Conservation (phyloP, 129 eudicot species). For the Glebionis coronaria region DNA sequence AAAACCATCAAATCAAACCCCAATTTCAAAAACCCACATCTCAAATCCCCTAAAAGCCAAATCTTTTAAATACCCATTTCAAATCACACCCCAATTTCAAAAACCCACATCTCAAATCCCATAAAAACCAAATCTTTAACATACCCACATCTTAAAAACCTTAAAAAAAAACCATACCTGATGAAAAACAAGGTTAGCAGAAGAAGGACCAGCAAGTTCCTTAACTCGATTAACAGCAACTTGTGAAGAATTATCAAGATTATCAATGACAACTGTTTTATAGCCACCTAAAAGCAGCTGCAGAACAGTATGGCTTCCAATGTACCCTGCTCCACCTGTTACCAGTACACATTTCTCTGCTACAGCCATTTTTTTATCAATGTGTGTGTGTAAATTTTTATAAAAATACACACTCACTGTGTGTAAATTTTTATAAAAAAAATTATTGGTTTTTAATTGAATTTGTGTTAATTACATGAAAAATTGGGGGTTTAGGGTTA, state of each 20-base stretch:
- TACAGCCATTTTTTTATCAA: conserved; percentile 31
- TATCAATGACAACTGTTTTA: conserved; percentile 70
- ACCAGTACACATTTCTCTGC: conserved; percentile 52
- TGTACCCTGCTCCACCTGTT: conserved; percentile 91
- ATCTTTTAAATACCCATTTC: background rate
- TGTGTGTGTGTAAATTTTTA: no score
- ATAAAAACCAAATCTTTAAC: background rate
- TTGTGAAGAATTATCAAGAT: conserved; percentile 71
- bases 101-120: background rate
- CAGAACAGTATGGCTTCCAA: conserved; percentile 84
- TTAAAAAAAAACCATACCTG: conserved; percentile 34
- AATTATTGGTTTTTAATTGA: conserved; percentile 23
- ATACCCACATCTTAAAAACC: background rate
- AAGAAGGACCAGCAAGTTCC: conserved; percentile 61
- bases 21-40: background rate
- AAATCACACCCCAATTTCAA: no score
- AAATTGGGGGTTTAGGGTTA: no score
- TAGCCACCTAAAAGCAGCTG: conserved; percentile 70
- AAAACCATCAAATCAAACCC: background rate
- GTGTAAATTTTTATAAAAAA: background rate
- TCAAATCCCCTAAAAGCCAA: background rate
- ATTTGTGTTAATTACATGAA: no score
- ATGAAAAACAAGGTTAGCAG: conserved; percentile 62
- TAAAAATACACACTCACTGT: background rate
- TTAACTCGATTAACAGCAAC: conserved; percentile 58